Conservation (phyloP, 1,284 basidiomycete species). For the Ceratobasidium sp. region DNA sequence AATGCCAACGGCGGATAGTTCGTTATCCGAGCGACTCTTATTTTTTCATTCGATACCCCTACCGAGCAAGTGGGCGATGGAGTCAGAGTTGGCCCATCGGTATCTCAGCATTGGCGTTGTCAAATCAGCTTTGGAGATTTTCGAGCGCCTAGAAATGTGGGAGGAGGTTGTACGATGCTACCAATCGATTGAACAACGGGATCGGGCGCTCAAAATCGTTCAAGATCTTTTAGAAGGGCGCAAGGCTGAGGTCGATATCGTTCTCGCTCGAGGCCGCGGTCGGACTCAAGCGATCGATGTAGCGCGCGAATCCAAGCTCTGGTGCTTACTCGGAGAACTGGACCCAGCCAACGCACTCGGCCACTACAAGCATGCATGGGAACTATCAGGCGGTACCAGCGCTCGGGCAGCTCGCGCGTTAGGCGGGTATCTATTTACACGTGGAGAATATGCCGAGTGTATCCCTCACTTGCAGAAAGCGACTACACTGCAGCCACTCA, state of each 20-base stretch:
- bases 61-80: constrained; percentile 90
- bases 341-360: constrained; percentile 70
- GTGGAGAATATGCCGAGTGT: constrained; percentile 68
- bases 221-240: constrained; percentile 82
- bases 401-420: constrained; percentile 91
- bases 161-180: constrained; percentile 91
- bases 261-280: constrained; percentile 67
- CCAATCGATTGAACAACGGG: constrained; percentile 77
- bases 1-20: constrained; percentile 85
- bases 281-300: constrained; percentile 63
- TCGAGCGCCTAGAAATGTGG: constrained; percentile 95
- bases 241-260: constrained; percentile 80
- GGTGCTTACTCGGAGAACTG: constrained; percentile 95
- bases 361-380: constrained; percentile 88
- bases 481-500: constrained; percentile 87
- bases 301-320: constrained; percentile 87
- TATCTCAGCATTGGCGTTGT: constrained; percentile 74
- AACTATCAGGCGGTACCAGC: constrained; percentile 77
- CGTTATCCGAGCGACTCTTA: constrained; percentile 71
- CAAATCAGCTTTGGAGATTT: constrained; percentile 88
- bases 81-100: constrained; percentile 83
- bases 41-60: constrained; percentile 82
- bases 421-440: constrained; percentile 82
- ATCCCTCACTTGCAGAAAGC: constrained; percentile 75
- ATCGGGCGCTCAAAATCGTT: constrained; percentile 79